Evolutionary conservation across 371 early-diverging fungal species (phyloP).

Genomic region (Capniomyces stellatus): DNA sequence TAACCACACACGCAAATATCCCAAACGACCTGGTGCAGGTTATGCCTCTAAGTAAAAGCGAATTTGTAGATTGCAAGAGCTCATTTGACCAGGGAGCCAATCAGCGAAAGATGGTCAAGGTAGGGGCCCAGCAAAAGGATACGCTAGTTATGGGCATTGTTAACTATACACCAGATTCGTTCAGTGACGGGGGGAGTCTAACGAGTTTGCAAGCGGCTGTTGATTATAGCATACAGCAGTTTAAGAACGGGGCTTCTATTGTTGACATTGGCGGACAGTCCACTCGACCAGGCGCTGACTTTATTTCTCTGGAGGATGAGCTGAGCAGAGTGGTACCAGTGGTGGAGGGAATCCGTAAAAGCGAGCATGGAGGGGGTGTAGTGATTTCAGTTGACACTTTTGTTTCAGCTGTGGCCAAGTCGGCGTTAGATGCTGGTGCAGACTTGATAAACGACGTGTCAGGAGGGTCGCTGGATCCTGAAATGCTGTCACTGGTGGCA

Average conservation of each 20-base stretch:
- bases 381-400: conserved; percentile 92
- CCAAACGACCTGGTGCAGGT: conserved; percentile 44
- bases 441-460: conserved; percentile 87
- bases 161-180: conserved; percentile 93
- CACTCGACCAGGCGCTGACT: conserved; percentile 73
- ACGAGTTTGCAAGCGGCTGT: conserved; percentile 44
- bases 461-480: conserved; percentile 66
- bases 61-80: neutral
- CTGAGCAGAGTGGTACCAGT: conserved; percentile 74
- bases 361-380: conserved; percentile 23
- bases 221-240: conserved; percentile 45
- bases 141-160: conserved; percentile 83
- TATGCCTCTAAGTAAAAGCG: conserved; percentile 30
- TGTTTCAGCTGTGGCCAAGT: conserved; percentile 61
- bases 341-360: conserved; percentile 43
- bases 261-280: conserved; percentile 94
- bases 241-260: conserved; percentile 70
- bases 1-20: conserved; percentile 38
- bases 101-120: neutral
- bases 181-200: conserved; percentile 80
- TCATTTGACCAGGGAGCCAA: neutral
- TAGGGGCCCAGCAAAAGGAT: conserved; percentile 8
- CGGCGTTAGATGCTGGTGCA: conserved; percentile 71
- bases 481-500: conserved; percentile 64
- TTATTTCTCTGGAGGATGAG: conserved; percentile 49